Base-by-base conservation (phyloP, 805 yeast species). In the Candida chilensis region DNA sequence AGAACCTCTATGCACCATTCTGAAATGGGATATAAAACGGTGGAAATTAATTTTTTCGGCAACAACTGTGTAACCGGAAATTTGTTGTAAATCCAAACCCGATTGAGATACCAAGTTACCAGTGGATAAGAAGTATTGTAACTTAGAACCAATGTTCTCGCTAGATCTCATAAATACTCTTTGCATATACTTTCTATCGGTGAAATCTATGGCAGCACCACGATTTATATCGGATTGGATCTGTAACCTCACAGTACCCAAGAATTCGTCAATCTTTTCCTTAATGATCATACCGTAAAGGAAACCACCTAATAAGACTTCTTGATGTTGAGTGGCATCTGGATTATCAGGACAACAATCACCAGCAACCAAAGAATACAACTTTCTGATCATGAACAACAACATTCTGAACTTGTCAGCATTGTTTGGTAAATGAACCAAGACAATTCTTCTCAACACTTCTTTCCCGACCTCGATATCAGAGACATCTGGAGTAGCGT, bases 1-100 rank as follows among this genome's bases (percentile, higher is more conserved):
- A 41, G 97, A 86, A 59, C 98, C 98, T 75, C 98, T 82, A 60
- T 92, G 98, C 31, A 92, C 97, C 98, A 92, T 92, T 62, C 98
- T 70, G 72, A 92, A 92, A 66, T 92, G 98, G n/a, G 97, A 79
- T 40, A 92, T 78, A 64, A 92, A 92, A 52, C 98, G 81, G 59
- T 92, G 82, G 71, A 87, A 92, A 55, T 92, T 92, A 59, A 92
- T 92, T 60, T 92, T 92, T 62, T 92, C 98, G 3, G 97, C 98
- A 38, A 92, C 97, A 42, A 92, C 98, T 1, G 98, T 92, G 57
- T 85, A 92, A 47, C 98, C 98, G 32, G 95, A 80, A 29, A 87
- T 95, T 65, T 92, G 98, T 60, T 92, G 98, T 57, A 92, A 73
- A 69, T 92, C 98, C 36, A 92, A 71, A 52, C 98, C 98, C 17